Evolutionary conservation across 352 stramenopile genomes (phyloP), one percentile per base, ranked within the genome.

Genomic region (Achlya hypogyna): DNA sequence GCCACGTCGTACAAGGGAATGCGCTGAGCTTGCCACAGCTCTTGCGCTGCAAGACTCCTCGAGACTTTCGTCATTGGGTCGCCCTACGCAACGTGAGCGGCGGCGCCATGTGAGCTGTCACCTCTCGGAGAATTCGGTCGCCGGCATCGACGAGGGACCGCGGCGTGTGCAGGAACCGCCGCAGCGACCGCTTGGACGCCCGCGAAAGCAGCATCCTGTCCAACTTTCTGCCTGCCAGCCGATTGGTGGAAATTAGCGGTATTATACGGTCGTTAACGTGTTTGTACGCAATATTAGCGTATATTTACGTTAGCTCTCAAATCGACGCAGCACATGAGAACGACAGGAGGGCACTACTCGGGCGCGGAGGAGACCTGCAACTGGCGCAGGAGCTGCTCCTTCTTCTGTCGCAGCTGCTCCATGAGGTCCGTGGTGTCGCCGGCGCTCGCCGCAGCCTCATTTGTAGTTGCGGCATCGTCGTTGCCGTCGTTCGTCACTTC

Each of bases 21-120:
- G 20, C 8, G 14, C 1, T 1, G 12, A 20, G 14, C 2, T 20
- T 56, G 49, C 49, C 49, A 56, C 31, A 38, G 8, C 49, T 56
- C 10, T n/a, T 56, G 49, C 25, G 49, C 25, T 20, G 25, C 49
- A 16, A 56, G 31, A 10, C 49, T 56, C 49, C 25, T 22, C 12
- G 10, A 16, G 49, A 56, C 49, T 20, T 56, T 56, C 12, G 31
- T 56, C 49, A 56, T 56, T n/a, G 49, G 49, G 25, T 56, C 49
- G 31, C 49, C 31, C 49, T 56, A 20, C 8, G 25, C 49, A 45
- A n/a, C 38, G 2, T 45, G 10, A 56, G 25, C 25, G 8, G 31
- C 12, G 2, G 8, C 20, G 31, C 4, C 25, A 38, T 56, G 49
- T n/a, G 31, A 56, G 6, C 16, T 3, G 31, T 12, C 25, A 56